Conservation (phyloP, 768 basidiomycete genomes). For the Collybia nuda region DNA sequence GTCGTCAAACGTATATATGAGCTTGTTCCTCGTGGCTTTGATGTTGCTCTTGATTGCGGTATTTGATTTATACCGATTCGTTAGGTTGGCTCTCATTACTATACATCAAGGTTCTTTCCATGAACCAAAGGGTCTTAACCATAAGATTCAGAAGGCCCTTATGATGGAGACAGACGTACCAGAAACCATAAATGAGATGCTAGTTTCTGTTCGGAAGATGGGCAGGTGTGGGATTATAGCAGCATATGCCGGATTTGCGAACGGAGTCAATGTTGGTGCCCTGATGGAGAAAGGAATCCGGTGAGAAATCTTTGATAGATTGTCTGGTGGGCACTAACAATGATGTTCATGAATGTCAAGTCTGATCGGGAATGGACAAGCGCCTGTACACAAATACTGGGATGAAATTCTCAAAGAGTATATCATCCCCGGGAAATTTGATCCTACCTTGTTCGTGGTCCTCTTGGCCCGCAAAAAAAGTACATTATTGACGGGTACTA, state of each 20-base stretch:
- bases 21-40: slow-evolving; percentile 62
- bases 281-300: slow-evolving; percentile 78
- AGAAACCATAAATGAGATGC: slow-evolving; percentile 57
- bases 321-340: neutral
- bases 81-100: neutral
- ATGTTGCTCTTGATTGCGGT: slow-evolving; percentile 59
- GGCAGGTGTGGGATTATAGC: slow-evolving; percentile 66
- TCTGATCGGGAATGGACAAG: slow-evolving; percentile 74
- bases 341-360: slow-evolving; percentile 11
- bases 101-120: slow-evolving; percentile 54
- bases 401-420: slow-evolving; percentile 65
- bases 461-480: neutral
- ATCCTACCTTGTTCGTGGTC: slow-evolving; percentile 53
- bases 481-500: neutral
- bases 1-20: slow-evolving; percentile 58
- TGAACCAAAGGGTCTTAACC: slow-evolving; percentile 61
- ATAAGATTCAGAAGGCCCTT: slow-evolving; percentile 67
- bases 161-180: slow-evolving; percentile 77
- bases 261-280: slow-evolving; percentile 69
- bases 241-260: slow-evolving; percentile 67
- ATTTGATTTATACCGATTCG: slow-evolving; percentile 1
- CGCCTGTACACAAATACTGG: slow-evolving; percentile 76
- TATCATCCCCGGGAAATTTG: slow-evolving; percentile 63
- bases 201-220: slow-evolving; percentile 49
- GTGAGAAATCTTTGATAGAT: slow-evolving; percentile 9